phyloP scores from a whole-genome alignment of 495 filamentous ascomycete genomes.

The Tuber magnatum region DNA sequence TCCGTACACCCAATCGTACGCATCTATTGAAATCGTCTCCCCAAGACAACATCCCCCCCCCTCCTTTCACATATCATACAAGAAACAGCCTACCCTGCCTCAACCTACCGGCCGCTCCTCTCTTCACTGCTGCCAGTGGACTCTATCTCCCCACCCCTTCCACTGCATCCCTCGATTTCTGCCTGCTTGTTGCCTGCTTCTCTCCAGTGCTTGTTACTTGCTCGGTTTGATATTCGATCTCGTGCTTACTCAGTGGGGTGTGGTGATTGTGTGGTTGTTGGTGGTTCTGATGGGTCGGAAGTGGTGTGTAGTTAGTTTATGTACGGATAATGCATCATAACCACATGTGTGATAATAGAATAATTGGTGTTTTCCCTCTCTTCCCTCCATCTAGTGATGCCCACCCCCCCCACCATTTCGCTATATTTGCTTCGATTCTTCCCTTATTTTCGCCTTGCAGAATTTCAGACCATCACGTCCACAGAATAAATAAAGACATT shows the following conservation, averaged over 20 bases:
- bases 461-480: neutral
- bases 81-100: neutral
- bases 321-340: slow-evolving; percentile 17
- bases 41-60: slow-evolving; percentile 17
- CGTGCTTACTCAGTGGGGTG: slow-evolving; percentile 30
- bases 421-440: neutral
- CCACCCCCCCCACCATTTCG: neutral
- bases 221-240: slow-evolving; percentile 27
- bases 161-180: slow-evolving; percentile 34
- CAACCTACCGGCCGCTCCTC: slow-evolving; percentile 1
- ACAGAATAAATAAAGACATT: neutral
- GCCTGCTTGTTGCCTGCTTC: slow-evolving; percentile 36
- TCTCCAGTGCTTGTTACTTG: slow-evolving; percentile 29
- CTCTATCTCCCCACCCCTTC: slow-evolving; percentile 33
- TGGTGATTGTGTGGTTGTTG: slow-evolving; percentile 17
- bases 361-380: neutral
- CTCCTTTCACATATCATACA: slow-evolving; percentile 8
- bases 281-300: slow-evolving; percentile 19
- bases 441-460: neutral
- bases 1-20: slow-evolving; percentile 28
- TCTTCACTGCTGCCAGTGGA: slow-evolving; percentile 16
- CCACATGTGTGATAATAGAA: neutral
- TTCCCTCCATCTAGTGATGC: neutral
- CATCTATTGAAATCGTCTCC: slow-evolving; percentile 25
- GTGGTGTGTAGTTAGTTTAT: slow-evolving; percentile 25